Evolutionary conservation across 2,329 filamentous ascomycete species (phyloP).

Genomic region (Stemphylium beticola): DNA sequence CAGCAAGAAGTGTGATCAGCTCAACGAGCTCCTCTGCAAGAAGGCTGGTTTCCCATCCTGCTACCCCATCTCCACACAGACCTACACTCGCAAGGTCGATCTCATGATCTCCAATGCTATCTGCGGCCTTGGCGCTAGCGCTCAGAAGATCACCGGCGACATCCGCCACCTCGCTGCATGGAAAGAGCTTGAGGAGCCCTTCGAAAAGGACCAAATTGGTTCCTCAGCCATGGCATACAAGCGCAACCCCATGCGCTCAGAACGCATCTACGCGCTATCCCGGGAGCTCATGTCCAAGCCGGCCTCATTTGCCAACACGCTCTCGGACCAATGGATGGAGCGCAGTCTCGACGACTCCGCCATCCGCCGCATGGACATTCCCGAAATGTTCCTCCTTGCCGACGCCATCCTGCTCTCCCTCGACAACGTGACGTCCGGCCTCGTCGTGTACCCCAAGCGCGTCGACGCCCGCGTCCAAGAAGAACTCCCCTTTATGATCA

Average conservation of each 20-base stretch:
- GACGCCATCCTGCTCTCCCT: slow-evolving; percentile 69
- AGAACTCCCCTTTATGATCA: slow-evolving; percentile 88
- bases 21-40: slow-evolving; percentile 68
- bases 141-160: slow-evolving; percentile 74
- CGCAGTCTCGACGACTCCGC: slow-evolving; percentile 79
- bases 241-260: slow-evolving; percentile 65
- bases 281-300: slow-evolving; percentile 62
- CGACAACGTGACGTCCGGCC: slow-evolving; percentile 74
- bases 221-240: slow-evolving; percentile 66
- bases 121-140: slow-evolving; percentile 77
- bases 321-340: slow-evolving; percentile 79
- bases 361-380: slow-evolving; percentile 64
- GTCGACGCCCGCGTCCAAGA: slow-evolving; percentile 69
- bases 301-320: slow-evolving; percentile 65
- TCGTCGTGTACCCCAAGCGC: slow-evolving; percentile 78
- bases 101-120: slow-evolving; percentile 81
- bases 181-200: slow-evolving; percentile 88
- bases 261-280: slow-evolving; percentile 66
- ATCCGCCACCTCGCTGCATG: slow-evolving; percentile 74
- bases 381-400: slow-evolving; percentile 56
- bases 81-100: slow-evolving; percentile 83
- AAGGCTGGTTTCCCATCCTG: slow-evolving; percentile 69
- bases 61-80: slow-evolving; percentile 73
- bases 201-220: slow-evolving; percentile 72
- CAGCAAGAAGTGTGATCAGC: slow-evolving; percentile 64